Evolutionary conservation across 345 rosid genomes (phyloP).

Genomic region (Punica granatum): DNA sequence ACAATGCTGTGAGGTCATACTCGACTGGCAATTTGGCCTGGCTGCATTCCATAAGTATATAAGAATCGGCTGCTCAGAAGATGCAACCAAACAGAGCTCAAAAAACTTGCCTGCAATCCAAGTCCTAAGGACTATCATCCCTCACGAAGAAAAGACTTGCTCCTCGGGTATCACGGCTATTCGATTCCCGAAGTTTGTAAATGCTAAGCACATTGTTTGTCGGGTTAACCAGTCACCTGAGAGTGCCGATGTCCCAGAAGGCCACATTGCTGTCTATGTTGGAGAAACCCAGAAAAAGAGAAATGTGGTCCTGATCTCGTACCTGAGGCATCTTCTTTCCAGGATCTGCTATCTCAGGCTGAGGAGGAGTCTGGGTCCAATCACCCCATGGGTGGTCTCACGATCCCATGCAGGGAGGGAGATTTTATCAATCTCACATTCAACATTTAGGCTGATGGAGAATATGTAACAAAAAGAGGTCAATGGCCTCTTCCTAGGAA

Average conservation of each 20-base stretch:
- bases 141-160: too few relatives aligned
- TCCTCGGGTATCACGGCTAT: too few relatives aligned
- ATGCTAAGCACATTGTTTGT: not conserved
- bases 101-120: not conserved
- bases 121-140: not conserved
- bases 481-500: too few relatives aligned
- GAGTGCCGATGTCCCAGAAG: slow-evolving; percentile 4
- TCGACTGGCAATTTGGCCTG: too few relatives aligned
- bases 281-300: slow-evolving; percentile 30
- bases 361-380: slow-evolving; percentile 32
- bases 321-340: slow-evolving; percentile 24
- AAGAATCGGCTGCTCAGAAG: too few relatives aligned
- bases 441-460: too few relatives aligned
- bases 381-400: slow-evolving; percentile 37
- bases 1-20: too few relatives aligned
- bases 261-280: slow-evolving; percentile 25
- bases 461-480: too few relatives aligned
- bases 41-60: too few relatives aligned
- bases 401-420: slow-evolving; percentile 22
- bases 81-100: too few relatives aligned
- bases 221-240: not conserved
- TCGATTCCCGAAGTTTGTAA: not conserved
- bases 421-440: too few relatives aligned
- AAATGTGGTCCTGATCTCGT: slow-evolving; percentile 24
- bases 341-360: slow-evolving; percentile 19